Percentiles rank a stretch among this genome's conserved stretches.
These are phyloP conservation scores for Pythium sukuiense DNA, from an alignment of 352 stramenopile genomes.

Conservation along the genomic window DNA sequence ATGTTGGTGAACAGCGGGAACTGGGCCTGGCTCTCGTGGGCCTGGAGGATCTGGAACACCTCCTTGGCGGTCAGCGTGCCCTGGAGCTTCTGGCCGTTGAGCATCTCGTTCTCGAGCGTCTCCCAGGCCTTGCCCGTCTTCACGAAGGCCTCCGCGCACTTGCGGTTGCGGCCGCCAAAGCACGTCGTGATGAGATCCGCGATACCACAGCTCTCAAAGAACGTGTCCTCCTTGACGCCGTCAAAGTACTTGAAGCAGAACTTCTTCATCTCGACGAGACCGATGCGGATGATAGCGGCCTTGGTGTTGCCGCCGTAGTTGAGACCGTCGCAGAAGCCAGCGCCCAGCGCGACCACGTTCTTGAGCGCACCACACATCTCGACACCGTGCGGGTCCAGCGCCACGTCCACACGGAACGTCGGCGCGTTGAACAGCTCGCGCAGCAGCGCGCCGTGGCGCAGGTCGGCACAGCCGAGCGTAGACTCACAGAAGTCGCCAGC, in stretches of 20 bases:
- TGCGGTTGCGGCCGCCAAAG: conserved; percentile 96
- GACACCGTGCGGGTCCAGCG: conserved; percentile 91
- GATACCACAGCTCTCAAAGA: conserved; percentile 96
- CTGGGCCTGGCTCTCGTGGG: conserved; percentile 68
- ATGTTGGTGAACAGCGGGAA: conserved; percentile 93
- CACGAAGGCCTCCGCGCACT: conserved; percentile 95
- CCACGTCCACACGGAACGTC: conserved; percentile 94
- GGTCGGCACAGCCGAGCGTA: conserved; percentile 89
- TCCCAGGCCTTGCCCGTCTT: conserved; percentile 80
- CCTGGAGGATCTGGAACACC: conserved; percentile 91
- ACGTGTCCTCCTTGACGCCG: conserved; percentile 92
- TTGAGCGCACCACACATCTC: conserved; percentile 97
- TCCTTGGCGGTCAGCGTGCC: conserved; percentile 94
- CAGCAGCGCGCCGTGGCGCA: conserved; percentile 68
- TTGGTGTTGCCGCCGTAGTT: conserved; percentile 97
- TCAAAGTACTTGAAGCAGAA: conserved; percentile 94
- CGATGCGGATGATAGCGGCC: conserved; percentile 95
- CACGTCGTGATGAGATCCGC: conserved; percentile 98
- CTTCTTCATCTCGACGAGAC: conserved; percentile 95
- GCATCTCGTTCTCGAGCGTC: conserved; percentile 91
- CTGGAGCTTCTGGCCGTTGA: conserved; percentile 98
- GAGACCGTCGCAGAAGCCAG: conserved; percentile 96
- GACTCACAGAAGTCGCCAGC: conserved; percentile 95
- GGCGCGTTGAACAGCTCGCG: conserved; percentile 77
- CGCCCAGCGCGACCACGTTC: conserved; percentile 96